phyloP scores from a whole-genome alignment of 2,329 filamentous ascomycete species.

The Cladosporium sp. region DNA sequence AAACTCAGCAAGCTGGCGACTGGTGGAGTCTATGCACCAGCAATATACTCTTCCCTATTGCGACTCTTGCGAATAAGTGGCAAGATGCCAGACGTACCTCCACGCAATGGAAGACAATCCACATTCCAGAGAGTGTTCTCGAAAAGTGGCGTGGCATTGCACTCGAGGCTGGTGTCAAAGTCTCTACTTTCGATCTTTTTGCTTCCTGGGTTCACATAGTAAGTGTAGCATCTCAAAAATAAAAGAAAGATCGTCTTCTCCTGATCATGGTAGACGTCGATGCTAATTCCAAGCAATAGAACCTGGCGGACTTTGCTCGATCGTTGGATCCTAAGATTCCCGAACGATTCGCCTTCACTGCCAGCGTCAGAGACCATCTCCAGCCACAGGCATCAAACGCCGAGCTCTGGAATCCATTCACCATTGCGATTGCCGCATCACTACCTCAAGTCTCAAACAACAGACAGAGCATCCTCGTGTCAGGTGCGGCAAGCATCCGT shows the following conservation, averaged over 20 bases:
- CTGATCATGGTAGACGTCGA: not conserved
- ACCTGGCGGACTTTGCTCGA: not conserved
- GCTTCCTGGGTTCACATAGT: conserved; percentile 1
- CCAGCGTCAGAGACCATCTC: not conserved
- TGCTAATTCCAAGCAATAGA: not conserved
- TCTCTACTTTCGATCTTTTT: not conserved
- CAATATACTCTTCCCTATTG: not conserved
- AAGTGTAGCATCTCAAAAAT: not conserved
- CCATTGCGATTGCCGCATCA: not conserved
- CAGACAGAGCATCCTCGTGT: not conserved
- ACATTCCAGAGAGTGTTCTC: not conserved
- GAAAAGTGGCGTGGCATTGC: not conserved
- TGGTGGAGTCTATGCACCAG: not conserved
- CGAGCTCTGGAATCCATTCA: not conserved
- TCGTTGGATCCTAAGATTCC: not conserved
- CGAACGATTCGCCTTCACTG: not conserved
- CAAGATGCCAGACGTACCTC: not conserved
- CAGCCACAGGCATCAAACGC: not conserved
- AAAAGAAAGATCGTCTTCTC: too few relatives aligned
- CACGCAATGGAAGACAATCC: not conserved
- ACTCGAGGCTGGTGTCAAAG: not conserved
- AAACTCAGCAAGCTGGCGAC: not conserved
- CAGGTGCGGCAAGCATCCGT: not conserved
- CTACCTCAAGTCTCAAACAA: not conserved
- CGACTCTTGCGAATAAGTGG: not conserved